Conservation (phyloP, 2,329 filamentous ascomycete species). For the Pseudocercospora fuligena region DNA sequence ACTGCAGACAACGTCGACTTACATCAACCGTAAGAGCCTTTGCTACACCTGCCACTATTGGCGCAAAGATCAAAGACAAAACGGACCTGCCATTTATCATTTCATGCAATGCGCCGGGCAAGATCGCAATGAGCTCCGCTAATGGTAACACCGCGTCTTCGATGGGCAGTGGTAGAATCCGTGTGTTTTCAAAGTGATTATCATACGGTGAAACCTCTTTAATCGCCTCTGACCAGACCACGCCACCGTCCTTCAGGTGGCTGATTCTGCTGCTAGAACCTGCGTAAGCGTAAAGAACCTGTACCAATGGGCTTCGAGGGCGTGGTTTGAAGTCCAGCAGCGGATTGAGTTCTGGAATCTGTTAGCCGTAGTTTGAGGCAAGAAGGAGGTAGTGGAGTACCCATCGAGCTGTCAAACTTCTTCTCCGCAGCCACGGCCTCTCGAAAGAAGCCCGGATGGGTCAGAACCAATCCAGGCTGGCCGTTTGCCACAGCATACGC, state of each 20-base stretch:
- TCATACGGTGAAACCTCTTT: not conserved
- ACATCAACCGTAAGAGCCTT: conserved; percentile 1
- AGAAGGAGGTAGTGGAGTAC: not conserved
- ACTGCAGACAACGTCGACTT: not conserved
- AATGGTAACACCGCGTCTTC: not conserved
- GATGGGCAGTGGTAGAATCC: not conserved
- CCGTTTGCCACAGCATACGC: not conserved
- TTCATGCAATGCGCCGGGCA: not conserved
- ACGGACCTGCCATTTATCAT: not conserved
- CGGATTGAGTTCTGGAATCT: not conserved
- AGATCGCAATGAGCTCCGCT: not conserved
- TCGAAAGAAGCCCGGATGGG: not conserved
- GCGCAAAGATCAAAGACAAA: not conserved
- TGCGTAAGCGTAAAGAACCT: not conserved
- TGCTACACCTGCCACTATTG: not conserved
- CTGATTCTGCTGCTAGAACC: not conserved
- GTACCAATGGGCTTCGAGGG: not conserved
- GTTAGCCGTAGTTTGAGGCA: not conserved
- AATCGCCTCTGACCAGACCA: not conserved
- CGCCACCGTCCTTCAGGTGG: not conserved
- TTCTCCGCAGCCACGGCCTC: not conserved
- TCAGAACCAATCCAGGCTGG: not conserved
- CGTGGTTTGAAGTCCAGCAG: not conserved
- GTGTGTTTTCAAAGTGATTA: not conserved
- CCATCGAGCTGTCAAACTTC: not conserved